Conservation (phyloP, 75 land plant species). For the Ceratopteris richardii region DNA sequence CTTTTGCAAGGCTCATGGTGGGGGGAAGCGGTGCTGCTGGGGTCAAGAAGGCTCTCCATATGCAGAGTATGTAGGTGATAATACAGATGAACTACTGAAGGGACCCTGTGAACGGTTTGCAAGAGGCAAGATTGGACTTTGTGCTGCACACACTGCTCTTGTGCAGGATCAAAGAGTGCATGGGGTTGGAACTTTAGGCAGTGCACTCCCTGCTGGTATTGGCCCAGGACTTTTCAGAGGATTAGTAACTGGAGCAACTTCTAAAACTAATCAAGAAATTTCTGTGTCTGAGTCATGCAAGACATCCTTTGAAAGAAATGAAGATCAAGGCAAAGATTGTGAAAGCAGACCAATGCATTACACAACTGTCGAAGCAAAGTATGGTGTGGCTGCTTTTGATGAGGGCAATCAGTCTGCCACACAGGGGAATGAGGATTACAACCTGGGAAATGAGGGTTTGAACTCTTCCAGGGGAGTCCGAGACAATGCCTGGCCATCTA, state of each 20-base stretch:
- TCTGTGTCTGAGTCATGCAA: no score
- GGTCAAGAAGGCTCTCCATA: conserved; percentile 46
- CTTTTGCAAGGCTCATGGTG: conserved; percentile 93
- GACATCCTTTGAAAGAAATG: no score
- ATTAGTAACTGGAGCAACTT: conserved; percentile 3
- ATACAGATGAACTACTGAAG: conserved; percentile 25
- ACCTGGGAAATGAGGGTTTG: no score
- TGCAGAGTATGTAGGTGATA: conserved; percentile 18
- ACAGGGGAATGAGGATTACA: no score
- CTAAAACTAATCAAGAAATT: not conserved
- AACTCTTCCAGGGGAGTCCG: no score
- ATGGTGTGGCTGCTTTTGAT: no score
- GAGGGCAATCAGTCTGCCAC: no score
- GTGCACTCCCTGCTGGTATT: conserved; percentile 16
- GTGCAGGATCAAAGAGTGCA: conserved; percentile 73
- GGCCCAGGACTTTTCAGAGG: conserved; percentile 29
- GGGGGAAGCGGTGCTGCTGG: conserved; percentile 89
- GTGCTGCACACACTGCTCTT: conserved; percentile 64
- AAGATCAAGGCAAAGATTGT: no score
- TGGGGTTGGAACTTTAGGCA: conserved; percentile 47
- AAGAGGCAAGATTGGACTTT: conserved; percentile 76
- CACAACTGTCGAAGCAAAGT: no score
- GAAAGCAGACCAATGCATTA: no score
- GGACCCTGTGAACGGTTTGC: conserved; percentile 70
- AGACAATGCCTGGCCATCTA: no score